A percentile compares a stretch with the other conserved stretches of the same genome.
phyloP scores from a whole-genome alignment of 768 basidiomycete species.

The Mycena sanguinolenta region DNA sequence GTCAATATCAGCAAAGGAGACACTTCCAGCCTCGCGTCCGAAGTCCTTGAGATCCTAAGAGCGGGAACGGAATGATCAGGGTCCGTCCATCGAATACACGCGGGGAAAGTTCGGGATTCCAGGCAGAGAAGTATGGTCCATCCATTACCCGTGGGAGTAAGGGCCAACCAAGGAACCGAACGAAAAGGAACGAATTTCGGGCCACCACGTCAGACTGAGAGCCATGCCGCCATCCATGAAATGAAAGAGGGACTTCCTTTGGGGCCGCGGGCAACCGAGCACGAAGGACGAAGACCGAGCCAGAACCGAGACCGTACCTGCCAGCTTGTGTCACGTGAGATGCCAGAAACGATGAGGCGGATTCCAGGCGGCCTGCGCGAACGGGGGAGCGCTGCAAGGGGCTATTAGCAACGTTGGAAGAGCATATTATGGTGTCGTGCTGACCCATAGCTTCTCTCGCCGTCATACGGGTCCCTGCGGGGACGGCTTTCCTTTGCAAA shows the following conservation, averaged over 20 bases:
- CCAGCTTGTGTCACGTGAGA: constrained; percentile 97
- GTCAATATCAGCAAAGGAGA: constrained; percentile 96
- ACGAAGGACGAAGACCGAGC: constrained; percentile 22
- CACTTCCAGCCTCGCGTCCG: constrained; percentile 92
- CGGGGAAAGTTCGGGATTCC: constrained; percentile 33
- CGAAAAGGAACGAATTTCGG: constrained; percentile 13
- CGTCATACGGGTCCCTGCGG: constrained; percentile 82
- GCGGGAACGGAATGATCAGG: constrained; percentile 58
- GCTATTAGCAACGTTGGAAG: not conserved
- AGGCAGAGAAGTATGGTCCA: constrained; percentile 20
- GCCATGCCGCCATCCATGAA: constrained; percentile 29
- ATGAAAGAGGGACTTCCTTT: constrained; percentile 26
- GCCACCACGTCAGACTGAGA: constrained; percentile 31
- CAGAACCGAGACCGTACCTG: constrained; percentile 80
- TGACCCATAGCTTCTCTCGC: constrained; percentile 70
- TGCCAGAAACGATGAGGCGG: constrained; percentile 87
- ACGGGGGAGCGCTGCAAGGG: constrained; percentile 63
- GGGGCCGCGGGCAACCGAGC: constrained; percentile 18
- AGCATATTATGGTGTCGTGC: constrained; percentile 27
- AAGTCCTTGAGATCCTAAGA: constrained; percentile 97
- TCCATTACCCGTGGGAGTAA: constrained; percentile 28
- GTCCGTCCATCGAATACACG: constrained; percentile 50
- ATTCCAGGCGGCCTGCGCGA: constrained; percentile 84
- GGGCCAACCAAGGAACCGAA: constrained; percentile 12
- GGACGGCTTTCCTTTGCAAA: constrained; percentile 94